These are phyloP conservation scores for Tolypocladium tropicale DNA, from an alignment of 2,329 filamentous ascomycete species.

Conservation along the genomic window DNA sequence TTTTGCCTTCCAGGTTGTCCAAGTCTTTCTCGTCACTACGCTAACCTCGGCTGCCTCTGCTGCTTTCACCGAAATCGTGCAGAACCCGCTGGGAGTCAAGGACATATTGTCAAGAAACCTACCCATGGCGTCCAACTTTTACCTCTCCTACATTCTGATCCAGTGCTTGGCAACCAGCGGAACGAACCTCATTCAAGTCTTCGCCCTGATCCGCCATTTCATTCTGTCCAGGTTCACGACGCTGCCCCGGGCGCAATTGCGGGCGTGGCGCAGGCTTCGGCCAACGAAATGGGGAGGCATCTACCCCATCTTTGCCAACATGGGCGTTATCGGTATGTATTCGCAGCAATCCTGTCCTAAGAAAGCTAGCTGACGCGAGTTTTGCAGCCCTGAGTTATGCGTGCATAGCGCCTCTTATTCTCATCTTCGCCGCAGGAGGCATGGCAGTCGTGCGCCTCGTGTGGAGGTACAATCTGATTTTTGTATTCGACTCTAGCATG, in stretches of 20 bases:
- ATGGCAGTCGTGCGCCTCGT: constrained; percentile 76
- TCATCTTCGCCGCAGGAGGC: constrained; percentile 71
- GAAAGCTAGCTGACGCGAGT: background rate
- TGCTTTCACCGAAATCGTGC: constrained; percentile 50
- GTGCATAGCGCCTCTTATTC: constrained; percentile 74
- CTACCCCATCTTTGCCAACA: constrained; percentile 70
- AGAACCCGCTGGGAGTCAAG: constrained; percentile 52
- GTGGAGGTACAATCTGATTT: constrained; percentile 85
- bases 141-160: constrained; percentile 85
- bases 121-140: constrained; percentile 84
- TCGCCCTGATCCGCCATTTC: constrained; percentile 46
- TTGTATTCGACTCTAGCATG: constrained; percentile 70
- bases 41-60: constrained; percentile 70
- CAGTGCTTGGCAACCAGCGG: constrained; percentile 77
- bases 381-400: constrained; percentile 67
- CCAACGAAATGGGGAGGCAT: constrained; percentile 77
- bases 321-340: constrained; percentile 65
- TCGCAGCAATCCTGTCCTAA: background rate
- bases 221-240: constrained; percentile 65
- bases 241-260: constrained; percentile 71
- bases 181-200: constrained; percentile 59
- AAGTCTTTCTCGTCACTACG: constrained; percentile 85
- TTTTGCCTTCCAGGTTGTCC: constrained; percentile 82
- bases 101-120: constrained; percentile 61
- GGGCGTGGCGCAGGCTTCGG: constrained; percentile 62